Conservation (phyloP, 345 rosid species). For the Garcia nutans region DNA sequence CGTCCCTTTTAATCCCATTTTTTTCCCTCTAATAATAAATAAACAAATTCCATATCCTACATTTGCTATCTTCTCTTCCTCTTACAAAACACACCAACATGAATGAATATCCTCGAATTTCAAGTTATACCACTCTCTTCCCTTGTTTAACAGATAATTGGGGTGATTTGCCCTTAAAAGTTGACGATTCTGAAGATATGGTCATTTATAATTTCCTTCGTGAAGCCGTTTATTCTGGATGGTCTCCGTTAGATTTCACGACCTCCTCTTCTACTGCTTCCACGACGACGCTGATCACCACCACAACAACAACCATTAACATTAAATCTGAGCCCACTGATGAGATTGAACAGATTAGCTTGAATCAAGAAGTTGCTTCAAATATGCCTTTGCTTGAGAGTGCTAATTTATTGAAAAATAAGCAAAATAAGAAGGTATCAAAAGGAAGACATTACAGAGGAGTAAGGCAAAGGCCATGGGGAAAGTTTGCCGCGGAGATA, state of each 20-base stretch:
- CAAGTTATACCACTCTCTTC: conserved; percentile 10
- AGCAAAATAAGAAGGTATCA: not conserved
- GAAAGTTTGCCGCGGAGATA: conserved; percentile 40
- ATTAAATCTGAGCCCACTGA: conserved; percentile 19
- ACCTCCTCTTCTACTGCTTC: not conserved
- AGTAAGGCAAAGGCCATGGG: conserved; percentile 41
- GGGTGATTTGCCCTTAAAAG: conserved; percentile 50
- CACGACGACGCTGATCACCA: not conserved
- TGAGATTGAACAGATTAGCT: not conserved
- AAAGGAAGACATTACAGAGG: conserved; percentile 42
- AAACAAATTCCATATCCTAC: not conserved
- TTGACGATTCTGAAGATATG: conserved; percentile 62
- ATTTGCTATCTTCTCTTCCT: no score
- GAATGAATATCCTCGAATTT: conserved; percentile 8
- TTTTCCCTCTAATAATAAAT: no score
- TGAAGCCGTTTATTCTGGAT: conserved; percentile 51
- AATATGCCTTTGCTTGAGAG: not conserved
- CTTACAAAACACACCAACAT: not conserved
- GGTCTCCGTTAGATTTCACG: conserved; percentile 39
- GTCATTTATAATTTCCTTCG: conserved; percentile 48
- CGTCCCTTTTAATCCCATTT: not conserved
- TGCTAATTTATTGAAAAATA: not conserved
- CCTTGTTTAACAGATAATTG: conserved; percentile 24
- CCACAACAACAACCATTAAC: not conserved
- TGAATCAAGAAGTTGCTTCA: not conserved